Base-by-base conservation (phyloP, 1,139 yeast species). In the Debaryomycetaceae sp. region DNA sequence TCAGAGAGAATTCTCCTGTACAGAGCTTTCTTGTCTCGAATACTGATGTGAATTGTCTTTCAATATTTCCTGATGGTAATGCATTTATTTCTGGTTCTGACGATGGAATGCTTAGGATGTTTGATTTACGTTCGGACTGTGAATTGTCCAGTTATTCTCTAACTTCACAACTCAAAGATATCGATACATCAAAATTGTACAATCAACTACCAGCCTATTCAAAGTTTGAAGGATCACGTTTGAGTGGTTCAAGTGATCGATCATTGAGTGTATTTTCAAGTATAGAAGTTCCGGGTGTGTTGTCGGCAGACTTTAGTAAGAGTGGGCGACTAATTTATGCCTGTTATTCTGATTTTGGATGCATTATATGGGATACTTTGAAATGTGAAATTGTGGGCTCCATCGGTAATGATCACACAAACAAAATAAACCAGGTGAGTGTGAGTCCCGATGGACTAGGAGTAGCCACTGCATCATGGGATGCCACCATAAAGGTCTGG, bases 41-140 rank as follows among this genome's bases (percentile, higher is more conserved):
- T 33, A 74, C 75, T 38, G 97, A 91, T 55, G 78, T 87, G 19
- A 84, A 83, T 41, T 64, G 82, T 18, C 65, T 86, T 6, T 71
- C 76, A 47, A 78, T 80, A 53, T 84, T 84, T 56, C 89, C 91
- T 6, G 86, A 81, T 48, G 91, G 89, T 2, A 63, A 70, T 28
- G 73, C 87, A 0, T 76, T 84, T 49, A 76, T 75, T 0, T 70
- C 81, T 2, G 96, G 96, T 1, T 76, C 87, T 33, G 97, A 88
- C 51, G 95, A 87, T 56, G 92, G 94, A 1, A 58, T 73, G 0
- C 69, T 87, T n/a, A 72, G 87, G 40, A 59, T 87, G 39, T 86
- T 78, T 59, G 97, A 91, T 56, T 59, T 86, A 36, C 70, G 97
- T 45, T 74, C 91, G 4, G 96, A 86, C 58, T 79, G 95, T 48